Evolutionary conservation across 2,329 filamentous ascomycete genomes (phyloP).

Genomic region (Trichoderma arundinaceum): DNA sequence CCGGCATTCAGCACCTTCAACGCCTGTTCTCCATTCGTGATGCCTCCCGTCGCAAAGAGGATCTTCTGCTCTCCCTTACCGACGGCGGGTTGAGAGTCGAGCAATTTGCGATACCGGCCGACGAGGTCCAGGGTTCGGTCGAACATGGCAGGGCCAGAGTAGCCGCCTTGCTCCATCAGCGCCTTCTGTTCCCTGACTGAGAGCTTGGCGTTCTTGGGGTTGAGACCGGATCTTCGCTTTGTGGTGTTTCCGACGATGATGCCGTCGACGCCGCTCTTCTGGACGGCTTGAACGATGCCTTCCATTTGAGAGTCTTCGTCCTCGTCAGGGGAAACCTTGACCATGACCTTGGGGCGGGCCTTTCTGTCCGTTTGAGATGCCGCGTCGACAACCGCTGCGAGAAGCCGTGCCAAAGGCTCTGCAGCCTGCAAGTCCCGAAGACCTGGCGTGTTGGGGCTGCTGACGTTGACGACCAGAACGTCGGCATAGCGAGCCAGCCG

Average conservation of each 20-base stretch:
- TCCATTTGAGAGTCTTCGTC: constrained; percentile 82
- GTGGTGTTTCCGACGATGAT: constrained; percentile 98
- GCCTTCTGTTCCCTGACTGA: constrained; percentile 69
- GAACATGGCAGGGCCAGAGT: constrained; percentile 90
- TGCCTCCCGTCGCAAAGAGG: constrained; percentile 92
- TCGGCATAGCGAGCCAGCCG: constrained; percentile 87
- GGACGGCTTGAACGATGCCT: constrained; percentile 86
- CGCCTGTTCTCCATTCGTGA: constrained; percentile 86
- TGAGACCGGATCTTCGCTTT: constrained; percentile 73
- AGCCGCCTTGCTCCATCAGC: constrained; percentile 81
- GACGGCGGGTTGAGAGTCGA: constrained; percentile 57
- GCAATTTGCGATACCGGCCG: constrained; percentile 72
- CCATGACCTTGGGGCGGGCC: constrained; percentile 77
- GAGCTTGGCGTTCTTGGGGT: constrained; percentile 70
- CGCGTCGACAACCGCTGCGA: constrained; percentile 81
- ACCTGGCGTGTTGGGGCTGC: constrained; percentile 93
- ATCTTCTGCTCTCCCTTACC: constrained; percentile 65
- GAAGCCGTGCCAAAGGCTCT: constrained; percentile 79
- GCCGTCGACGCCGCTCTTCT: constrained; percentile 84
- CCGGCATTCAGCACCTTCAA: constrained; percentile 83
- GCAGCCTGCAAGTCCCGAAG: constrained; percentile 84
- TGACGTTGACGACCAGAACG: constrained; percentile 97
- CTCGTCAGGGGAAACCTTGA: constrained; percentile 97
- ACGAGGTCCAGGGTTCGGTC: constrained; percentile 79
- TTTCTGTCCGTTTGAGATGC: constrained; percentile 72